Evolutionary conservation across 805 yeast genomes (phyloP).

Genomic region (Candida verbasci): DNA sequence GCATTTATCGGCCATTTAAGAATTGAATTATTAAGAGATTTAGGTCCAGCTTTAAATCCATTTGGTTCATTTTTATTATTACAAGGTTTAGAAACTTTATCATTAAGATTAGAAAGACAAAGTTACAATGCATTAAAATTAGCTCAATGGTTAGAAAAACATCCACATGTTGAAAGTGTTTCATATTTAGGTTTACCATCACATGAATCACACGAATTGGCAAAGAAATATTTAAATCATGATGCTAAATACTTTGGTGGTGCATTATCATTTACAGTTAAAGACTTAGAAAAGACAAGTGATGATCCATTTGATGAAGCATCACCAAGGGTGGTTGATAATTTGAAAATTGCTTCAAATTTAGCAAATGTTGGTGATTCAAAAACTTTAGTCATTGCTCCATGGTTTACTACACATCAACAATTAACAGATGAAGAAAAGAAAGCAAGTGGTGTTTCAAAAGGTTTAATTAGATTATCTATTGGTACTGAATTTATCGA

Average conservation of each 20-base stretch:
- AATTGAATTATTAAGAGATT: constrained; percentile 82
- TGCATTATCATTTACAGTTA: constrained; percentile 85
- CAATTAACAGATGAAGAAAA: constrained; percentile 84
- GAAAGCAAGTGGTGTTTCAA: constrained; percentile 77
- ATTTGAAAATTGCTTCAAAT: constrained; percentile 79
- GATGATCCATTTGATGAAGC: constrained; percentile 66
- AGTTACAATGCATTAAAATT: constrained; percentile 75
- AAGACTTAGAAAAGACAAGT: constrained; percentile 45
- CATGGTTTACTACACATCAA: constrained; percentile 93
- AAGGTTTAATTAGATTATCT: constrained; percentile 82
- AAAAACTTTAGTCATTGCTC: constrained; percentile 92
- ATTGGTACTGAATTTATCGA: constrained; percentile 91
- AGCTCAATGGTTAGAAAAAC: constrained; percentile 70
- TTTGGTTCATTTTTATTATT: constrained; percentile 80
- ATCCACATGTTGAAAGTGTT: constrained; percentile 80
- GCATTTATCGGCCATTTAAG: constrained; percentile 81
- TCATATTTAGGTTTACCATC: constrained; percentile 86
- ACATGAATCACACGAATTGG: constrained; percentile 72
- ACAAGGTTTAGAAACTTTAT: constrained; percentile 92
- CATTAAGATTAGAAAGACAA: constrained; percentile 92
- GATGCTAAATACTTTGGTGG: constrained; percentile 74
- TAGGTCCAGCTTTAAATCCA: constrained; percentile 87
- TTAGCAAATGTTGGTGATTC: constrained; percentile 97
- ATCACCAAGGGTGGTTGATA: constrained; percentile 81
- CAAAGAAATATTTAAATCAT: constrained; percentile 69